Base-by-base conservation (phyloP, 176 grass and related monocot genomes). In the Avena sativa region DNA sequence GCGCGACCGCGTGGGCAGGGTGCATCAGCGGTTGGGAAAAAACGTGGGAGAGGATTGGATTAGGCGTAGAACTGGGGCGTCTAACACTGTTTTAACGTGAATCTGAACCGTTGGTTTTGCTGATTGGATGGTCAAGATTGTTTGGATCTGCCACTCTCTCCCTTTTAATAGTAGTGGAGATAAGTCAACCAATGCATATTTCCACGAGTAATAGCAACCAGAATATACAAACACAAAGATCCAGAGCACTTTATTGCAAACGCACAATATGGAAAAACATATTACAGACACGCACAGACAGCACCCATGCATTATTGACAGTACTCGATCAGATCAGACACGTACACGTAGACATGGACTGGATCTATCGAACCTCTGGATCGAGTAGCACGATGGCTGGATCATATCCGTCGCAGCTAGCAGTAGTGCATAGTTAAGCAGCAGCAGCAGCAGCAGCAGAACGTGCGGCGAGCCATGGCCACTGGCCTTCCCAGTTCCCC, bases 401-500 rank as follows among this genome's bases (percentile, higher is more conserved):
- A 69, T 69, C 66, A 38, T 69, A 69, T 69, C 66, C 66, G 19
- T 69, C 4, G 32, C 15, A 69, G 40, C 40, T 43, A 43, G 66
- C 8, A 16, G 64, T 4, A 68, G 30, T 7, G 28, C 28, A 19
- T 40, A 19, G 15, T 69, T 69, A 69, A 38, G 30, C 40, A 7
- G 32, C 32, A 34, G 32, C 32, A 3, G 66, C 40, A 43, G 26
- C 26, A 28, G 26, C 26, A 28, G 66, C 60, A 25, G 60, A 69
- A 32, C 32, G 30, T 19, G 66, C 32, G 9, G 66, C 32, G 32
- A 68, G 28, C 13, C 1, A 68, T 0, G 91, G 91, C 0, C 64
- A 12, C 17, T 89, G 55, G 2, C 67, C 80, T 7, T 10, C 23
- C 17, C 60, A 21, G 78, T 92, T 92, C 55, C 91, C 87, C 0